Base-by-base conservation (phyloP, 1,284 basidiomycete genomes). In the Mycosarcoma mackinlayi region DNA sequence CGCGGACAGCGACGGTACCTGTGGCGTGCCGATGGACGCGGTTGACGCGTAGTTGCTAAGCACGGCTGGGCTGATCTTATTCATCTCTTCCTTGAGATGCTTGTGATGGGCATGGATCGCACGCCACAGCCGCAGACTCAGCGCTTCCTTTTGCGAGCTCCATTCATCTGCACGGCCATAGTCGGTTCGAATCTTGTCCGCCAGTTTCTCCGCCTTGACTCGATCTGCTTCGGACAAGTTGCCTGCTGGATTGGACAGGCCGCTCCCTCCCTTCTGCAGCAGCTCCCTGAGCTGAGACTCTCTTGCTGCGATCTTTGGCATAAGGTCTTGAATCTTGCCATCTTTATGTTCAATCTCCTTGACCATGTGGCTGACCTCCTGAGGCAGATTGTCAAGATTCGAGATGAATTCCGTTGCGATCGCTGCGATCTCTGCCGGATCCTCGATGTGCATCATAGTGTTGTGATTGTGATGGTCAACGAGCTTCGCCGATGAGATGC, bases 291-390 rank as follows among this genome's bases (percentile, higher is more conserved):
- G 60, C 31, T 77, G 75, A 16, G 61, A 34, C 31, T 81, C 78
- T n/a, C 78, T 51, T 16, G 75, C 60, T 14, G 75, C 48, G 14
- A 81, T 73, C 40, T 77, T 78, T 7, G 78, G 68, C 7, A 81
- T 56, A 16, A 75, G 42, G 10, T 80, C 78, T 62, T 81, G 77
- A 14, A 77, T 67, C 56, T 82, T 80, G 44, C 55, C 62, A 49
- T 82, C 80, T 56, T 82, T 82, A 50, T 80, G 74, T 34, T 81
- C 75, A 37, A 82, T 81, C 59, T 82, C 80, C 42, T 78, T 77
- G 47, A 82, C 48, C 40, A 79, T 65, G 44, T 81, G 79, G 10
- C 58, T 67, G n/a, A 82, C 76, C 42, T 82, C 79, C 21, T 73
- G 73, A 2, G 80, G 79, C 31, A 82, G 49, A 30, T 81, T 82